Conservation (phyloP, 1,139 yeast genomes). For the Debaryomyces subglobosus region DNA sequence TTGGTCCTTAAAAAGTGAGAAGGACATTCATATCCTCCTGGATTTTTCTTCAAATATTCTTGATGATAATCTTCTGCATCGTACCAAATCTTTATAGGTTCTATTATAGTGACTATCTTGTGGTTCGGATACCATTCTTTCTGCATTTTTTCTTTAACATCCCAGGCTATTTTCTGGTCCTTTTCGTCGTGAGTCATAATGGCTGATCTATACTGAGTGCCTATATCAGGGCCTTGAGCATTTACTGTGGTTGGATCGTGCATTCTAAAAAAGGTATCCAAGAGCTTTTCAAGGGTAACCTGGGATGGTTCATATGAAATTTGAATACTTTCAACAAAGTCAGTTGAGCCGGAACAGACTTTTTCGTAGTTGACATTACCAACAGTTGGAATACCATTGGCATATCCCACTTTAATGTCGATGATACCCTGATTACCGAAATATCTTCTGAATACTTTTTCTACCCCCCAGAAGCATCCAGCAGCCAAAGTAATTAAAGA, state of each 20-base stretch:
- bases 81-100: constrained; percentile 69
- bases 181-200: constrained; percentile 63
- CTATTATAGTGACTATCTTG: constrained; percentile 61
- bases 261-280: constrained; percentile 85
- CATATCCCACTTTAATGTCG: constrained; percentile 85
- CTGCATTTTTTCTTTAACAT: constrained; percentile 36
- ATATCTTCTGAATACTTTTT: constrained; percentile 75
- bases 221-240: constrained; percentile 80
- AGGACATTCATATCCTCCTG: constrained; percentile 87
- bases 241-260: constrained; percentile 71
- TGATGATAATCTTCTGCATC: constrained; percentile 97
- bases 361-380: constrained; percentile 67
- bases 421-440: constrained; percentile 63
- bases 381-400: constrained; percentile 64
- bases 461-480: constrained; percentile 97
- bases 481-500: constrained; percentile 68
- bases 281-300: constrained; percentile 60
- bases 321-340: constrained; percentile 79
- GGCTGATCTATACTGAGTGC: constrained; percentile 84
- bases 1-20: constrained; percentile 69
- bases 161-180: constrained; percentile 31
- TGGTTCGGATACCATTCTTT: constrained; percentile 48
- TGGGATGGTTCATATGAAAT: constrained; percentile 74
- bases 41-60: constrained; percentile 73
- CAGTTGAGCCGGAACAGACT: constrained; percentile 76